Percentiles rank a stretch among this genome's conserved stretches.
phyloP scores from a whole-genome alignment of 345 rosid species.

The Camelina sativa region DNA sequence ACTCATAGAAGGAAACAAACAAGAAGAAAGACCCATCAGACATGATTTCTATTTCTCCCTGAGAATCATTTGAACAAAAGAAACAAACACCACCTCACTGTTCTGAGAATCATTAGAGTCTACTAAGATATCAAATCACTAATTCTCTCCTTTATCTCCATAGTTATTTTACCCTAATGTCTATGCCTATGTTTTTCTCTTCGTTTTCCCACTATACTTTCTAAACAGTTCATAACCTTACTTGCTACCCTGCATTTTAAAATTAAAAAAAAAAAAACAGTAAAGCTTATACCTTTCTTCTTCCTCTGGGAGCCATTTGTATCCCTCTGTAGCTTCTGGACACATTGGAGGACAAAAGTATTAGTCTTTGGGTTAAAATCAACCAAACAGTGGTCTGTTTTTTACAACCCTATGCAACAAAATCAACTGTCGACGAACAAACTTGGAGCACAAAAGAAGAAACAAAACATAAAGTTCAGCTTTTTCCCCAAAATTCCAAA shows the following conservation, averaged over 20 bases:
- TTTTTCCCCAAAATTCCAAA: neutral
- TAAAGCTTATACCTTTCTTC: conserved; percentile 21
- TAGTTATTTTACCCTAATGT: neutral
- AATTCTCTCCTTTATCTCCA: neutral
- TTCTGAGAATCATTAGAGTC: neutral
- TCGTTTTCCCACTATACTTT: neutral
- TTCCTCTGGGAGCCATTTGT: conserved; percentile 40
- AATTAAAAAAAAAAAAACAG: neutral
- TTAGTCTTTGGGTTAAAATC: conserved; percentile 7
- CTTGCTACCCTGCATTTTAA: neutral
- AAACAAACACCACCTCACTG: neutral
- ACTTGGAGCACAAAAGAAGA: too few species aligned
- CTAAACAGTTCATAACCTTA: neutral
- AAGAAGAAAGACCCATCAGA: neutral
- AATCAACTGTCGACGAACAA: neutral
- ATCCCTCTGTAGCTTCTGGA: neutral
- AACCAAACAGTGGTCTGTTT: neutral
- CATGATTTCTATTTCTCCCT: neutral
- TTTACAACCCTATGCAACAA: neutral
- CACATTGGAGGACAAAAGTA: neutral
- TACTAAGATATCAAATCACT: neutral
- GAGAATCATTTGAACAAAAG: neutral
- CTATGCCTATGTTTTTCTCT: neutral
- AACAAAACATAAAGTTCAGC: neutral
- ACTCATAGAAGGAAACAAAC: neutral